Base-by-base conservation (phyloP, 352 stramenopile genomes). In the Phytophthora idaei region DNA sequence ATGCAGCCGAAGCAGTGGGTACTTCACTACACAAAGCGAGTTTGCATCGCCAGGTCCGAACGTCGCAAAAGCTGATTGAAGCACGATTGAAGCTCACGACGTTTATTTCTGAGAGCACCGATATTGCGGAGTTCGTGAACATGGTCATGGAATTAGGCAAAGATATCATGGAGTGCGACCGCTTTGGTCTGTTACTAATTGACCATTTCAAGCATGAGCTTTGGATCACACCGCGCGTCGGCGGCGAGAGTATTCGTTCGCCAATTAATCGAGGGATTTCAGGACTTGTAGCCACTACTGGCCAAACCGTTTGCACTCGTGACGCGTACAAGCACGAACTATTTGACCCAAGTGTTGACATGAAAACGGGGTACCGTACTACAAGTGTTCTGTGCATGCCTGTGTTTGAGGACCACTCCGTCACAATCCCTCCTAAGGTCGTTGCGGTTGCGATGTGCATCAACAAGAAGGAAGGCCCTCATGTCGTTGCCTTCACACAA, bases 381-480 rank as follows among this genome's bases (percentile, higher is more conserved):
- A 89, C 81, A 11, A 91, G 79, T 57, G 76, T 93, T 6, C 62
- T 94, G 52, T 88, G 78, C 48, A 82, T 90, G 79, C 85, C 86
- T 5, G 73, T 96, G 12, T 85, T 90, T 57, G 83, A 92, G 56
- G 83, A 92, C 44, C 76, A 90, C 57, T 74, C 77, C 2, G 29
- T 71, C 14, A 74, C 64, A 3, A 78, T 54, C 17, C 72, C 73
- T 10, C 71, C 74, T 0, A 90, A 90, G 45, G 78, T 86, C 50
- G 83, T 92, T 12, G 83, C 83, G 1, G 81, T 89, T 39, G 81
- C 83, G 14, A 91, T 97, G 81, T 94, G 92, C 58, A 95, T 97
- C 66, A 97, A 98, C 74, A 98, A 98, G 58, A 83, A 87, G 36
- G 80, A 90, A 61, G 78, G 84, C 9, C 57, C 69, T 3, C 84